A percentile compares a stretch with the other conserved stretches of the same genome.
These are phyloP conservation scores for Starmera quercuum DNA, from an alignment of 805 yeast species.

Conservation along the genomic window DNA sequence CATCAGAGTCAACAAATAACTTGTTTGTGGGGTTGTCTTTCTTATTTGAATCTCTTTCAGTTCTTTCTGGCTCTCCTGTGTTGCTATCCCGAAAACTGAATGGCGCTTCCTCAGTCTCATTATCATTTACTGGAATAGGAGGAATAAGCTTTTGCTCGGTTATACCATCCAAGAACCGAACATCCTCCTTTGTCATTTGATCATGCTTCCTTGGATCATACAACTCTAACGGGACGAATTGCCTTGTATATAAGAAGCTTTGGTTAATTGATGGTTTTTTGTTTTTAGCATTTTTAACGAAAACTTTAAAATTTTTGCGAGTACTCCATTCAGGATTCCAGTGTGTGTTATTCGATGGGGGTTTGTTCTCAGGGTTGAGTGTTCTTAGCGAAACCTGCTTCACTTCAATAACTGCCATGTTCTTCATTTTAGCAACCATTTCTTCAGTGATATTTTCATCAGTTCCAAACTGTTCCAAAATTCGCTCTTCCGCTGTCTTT, in stretches of 20 bases:
- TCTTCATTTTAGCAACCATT: constrained; percentile 22
- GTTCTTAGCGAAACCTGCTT: constrained; percentile 13
- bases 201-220: constrained; percentile 13
- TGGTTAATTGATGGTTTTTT: constrained; percentile 10
- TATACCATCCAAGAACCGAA: constrained; percentile 4
- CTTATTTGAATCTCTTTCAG: neutral
- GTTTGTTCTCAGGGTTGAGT: neutral
- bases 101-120: neutral
- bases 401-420: constrained; percentile 29
- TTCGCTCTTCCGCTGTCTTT: constrained; percentile 13
- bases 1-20: constrained; percentile 12
- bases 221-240: constrained; percentile 22
- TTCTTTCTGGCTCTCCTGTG: constrained; percentile 1
- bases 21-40: neutral
- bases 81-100: constrained; percentile 2
- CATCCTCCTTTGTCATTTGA: neutral
- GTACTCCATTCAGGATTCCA: constrained; percentile 18
- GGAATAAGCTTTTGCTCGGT: neutral
- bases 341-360: neutral
- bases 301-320: constrained; percentile 32
- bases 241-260: constrained; percentile 23
- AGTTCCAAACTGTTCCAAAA: constrained; percentile 10
- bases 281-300: constrained; percentile 24
- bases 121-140: neutral
- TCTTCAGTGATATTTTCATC: constrained; percentile 9